phyloP scores from a whole-genome alignment of 2,329 filamentous ascomycete species.

The Botrytis squamosa region DNA sequence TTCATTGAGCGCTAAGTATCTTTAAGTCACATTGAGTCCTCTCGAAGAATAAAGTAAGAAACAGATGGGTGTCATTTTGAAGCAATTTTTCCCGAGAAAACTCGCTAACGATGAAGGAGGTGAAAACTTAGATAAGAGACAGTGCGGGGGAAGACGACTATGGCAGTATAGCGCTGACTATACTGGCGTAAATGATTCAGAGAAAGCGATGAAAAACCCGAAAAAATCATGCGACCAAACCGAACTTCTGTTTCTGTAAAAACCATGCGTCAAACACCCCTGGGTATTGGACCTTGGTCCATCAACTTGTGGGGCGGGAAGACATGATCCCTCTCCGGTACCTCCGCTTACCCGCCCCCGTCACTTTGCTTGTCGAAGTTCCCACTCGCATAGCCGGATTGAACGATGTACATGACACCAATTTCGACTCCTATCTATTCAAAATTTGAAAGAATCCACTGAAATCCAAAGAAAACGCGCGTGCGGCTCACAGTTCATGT shows the following conservation, averaged over 20 bases:
- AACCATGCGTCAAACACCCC: background rate
- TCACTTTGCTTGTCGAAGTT: background rate
- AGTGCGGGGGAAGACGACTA: background rate
- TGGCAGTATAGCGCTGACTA: background rate
- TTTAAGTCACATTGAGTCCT: background rate
- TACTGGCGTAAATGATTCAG: background rate
- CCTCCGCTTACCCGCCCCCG: background rate
- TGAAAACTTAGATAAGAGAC: background rate
- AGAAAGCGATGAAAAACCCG: background rate
- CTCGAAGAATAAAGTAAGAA: background rate
- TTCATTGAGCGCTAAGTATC: background rate
- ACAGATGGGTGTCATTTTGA: background rate
- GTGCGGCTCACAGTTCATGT: background rate
- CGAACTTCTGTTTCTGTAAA: conserved; percentile 1
- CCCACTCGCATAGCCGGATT: background rate
- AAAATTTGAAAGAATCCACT: background rate
- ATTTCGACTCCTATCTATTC: background rate
- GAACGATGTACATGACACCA: conserved; percentile 6
- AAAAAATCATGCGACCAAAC: background rate
- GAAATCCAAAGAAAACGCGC: background rate
- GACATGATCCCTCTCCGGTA: background rate
- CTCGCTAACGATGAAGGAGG: conserved; percentile 4
- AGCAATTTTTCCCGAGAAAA: background rate
- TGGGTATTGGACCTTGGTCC: background rate
- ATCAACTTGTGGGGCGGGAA: conserved; percentile 4